Conservation (phyloP, 164 flowering plant genomes). For the Brasenia schreberi region DNA sequence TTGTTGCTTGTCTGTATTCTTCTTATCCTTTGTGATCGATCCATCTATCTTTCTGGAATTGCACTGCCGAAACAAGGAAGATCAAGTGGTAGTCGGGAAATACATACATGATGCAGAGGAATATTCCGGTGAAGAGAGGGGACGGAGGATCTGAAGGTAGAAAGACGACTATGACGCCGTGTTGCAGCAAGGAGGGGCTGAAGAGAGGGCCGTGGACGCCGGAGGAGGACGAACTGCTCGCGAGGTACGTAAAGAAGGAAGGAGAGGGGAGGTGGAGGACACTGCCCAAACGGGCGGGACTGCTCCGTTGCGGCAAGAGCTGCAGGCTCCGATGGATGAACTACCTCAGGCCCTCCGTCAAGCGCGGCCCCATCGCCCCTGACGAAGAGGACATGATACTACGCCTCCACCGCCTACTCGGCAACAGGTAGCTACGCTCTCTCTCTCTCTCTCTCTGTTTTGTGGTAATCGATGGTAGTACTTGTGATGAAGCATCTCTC, state of each 20-base stretch:
- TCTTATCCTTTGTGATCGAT: no score
- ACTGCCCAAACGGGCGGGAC: constrained; percentile 48
- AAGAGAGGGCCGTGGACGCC: constrained; percentile 72
- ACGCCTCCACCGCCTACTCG: constrained; percentile 65
- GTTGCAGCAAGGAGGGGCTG: constrained; percentile 37
- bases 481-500: not conserved
- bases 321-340: constrained; percentile 84
- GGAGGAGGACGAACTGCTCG: constrained; percentile 41
- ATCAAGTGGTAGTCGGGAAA: no score
- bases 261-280: constrained; percentile 62
- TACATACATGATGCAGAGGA: no score
- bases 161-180: constrained; percentile 19
- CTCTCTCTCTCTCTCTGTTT: not conserved
- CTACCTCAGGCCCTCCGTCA: constrained; percentile 56
- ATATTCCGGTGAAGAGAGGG: no score
- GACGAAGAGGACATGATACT: constrained; percentile 74
- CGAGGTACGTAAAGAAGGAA: constrained; percentile 26
- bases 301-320: constrained; percentile 67
- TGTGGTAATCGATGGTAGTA: not conserved
- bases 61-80: no score
- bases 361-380: constrained; percentile 59
- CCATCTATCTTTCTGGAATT: no score
- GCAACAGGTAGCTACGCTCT: constrained; percentile 32
- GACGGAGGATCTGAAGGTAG: no score
- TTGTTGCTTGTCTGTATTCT: no score